Base-by-base conservation (phyloP, 1,284 basidiomycete species). In the Lentinula novae-zelandiae region DNA sequence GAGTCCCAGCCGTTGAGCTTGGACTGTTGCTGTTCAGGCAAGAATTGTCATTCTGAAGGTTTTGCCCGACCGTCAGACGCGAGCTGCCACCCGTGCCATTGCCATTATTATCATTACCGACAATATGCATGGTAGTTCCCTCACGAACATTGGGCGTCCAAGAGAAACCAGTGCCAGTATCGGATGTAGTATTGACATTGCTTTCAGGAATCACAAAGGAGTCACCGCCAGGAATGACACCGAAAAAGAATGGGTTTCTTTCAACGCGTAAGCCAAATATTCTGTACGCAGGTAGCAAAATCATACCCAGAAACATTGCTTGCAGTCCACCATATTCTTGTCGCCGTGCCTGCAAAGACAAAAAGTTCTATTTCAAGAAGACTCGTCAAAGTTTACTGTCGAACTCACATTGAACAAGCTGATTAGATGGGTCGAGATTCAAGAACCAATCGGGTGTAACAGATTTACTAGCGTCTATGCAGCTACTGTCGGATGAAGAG, bases 141-240 rank as follows among this genome's bases (percentile, higher is more conserved):
- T 78, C 78, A 27, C 84, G 80, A 17, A 92, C 72, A 27, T 81
- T 74, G 1, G 87, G 83, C 8, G 75, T 82, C 89, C 89, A 93
- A n/a, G 68, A 72, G 66, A 92, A 91, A 2, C 88, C 87, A 17
- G 74, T 62, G 9, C 58, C 58, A 3, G 72, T 79, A 4, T 83
- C 71, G 0, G 67, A 62, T 0, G 69, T 33, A 0, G 79, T 70
- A 7, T 74, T 72, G 1, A 83, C 80, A 84, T 69, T 1, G 67
- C 39, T 6, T 59, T 78, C 60, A 1, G 86, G 84, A 58, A 92
- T 81, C 6, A 77, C 68, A 69, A 92, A 92, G 0, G 89, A 88
- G 56, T 89, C 74, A 15, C 90, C 90, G 1, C 89, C 90, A 1
- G 90, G 91, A 38, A 93, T 92, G 48, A 92, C 76, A 8, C 89